phyloP scores from a whole-genome alignment of 495 filamentous ascomycete species.

The Geoglossum glabrum region DNA sequence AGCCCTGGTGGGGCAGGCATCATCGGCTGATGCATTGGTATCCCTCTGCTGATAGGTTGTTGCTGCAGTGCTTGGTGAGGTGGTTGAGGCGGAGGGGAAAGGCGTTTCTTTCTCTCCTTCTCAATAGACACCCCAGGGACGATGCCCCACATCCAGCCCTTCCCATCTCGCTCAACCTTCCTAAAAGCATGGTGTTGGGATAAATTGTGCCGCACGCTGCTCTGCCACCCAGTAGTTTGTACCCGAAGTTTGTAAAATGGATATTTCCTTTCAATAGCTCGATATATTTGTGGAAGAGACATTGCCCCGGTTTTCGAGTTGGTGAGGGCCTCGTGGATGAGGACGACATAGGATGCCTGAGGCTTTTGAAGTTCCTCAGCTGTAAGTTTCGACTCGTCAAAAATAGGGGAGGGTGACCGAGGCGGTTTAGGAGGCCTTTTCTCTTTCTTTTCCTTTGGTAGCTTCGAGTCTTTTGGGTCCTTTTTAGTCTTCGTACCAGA shows the following conservation, averaged over 20 bases:
- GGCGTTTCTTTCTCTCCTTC: constrained; percentile 44
- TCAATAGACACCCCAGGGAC: constrained; percentile 43
- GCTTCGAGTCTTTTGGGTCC: constrained; percentile 22
- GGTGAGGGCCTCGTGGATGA: constrained; percentile 76
- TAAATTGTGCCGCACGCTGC: constrained; percentile 88
- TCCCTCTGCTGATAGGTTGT: constrained; percentile 33
- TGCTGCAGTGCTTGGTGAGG: not conserved
- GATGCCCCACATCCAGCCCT: constrained; percentile 51
- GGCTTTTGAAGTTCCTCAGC: constrained; percentile 75
- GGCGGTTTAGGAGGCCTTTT: constrained; percentile 40
- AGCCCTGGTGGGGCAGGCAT: not conserved
- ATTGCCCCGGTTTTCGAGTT: constrained; percentile 48
- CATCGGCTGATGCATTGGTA: constrained; percentile 51
- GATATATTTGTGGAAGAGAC: constrained; percentile 86
- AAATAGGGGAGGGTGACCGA: constrained; percentile 47
- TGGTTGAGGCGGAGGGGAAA: constrained; percentile 22
- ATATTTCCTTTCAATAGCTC: constrained; percentile 66
- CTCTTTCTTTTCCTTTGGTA: constrained; percentile 33
- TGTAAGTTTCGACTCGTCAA: constrained; percentile 58
- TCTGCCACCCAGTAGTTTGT: constrained; percentile 81
- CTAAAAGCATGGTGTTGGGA: constrained; percentile 73
- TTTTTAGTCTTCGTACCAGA: constrained; percentile 31
- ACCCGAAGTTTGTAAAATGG: constrained; percentile 76
- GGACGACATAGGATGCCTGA: constrained; percentile 63
- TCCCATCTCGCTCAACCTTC: constrained; percentile 58